Percentiles rank a stretch among this genome's conserved stretches.
phyloP scores from a whole-genome alignment of 1,139 yeast species.

The Suhomyces bolitotheri region DNA sequence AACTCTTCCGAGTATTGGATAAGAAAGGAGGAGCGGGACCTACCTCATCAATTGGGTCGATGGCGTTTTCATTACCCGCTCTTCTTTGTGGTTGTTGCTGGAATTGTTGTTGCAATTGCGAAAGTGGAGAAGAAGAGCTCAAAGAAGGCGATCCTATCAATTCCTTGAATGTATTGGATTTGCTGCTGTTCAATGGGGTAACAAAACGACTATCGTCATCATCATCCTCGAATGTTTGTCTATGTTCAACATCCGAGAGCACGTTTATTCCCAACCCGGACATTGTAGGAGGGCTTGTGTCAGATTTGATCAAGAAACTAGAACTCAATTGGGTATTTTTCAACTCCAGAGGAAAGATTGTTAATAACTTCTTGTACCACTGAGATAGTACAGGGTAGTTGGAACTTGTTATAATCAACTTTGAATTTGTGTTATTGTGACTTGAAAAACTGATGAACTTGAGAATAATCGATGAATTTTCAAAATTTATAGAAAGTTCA shows the following conservation, averaged over 20 bases:
- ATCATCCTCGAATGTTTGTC: constrained; percentile 6
- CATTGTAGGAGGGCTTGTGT: constrained; percentile 23
- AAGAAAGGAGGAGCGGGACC: constrained; percentile 13
- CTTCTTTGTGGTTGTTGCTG: constrained; percentile 10
- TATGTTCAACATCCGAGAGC: constrained; percentile 22
- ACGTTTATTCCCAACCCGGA: constrained; percentile 40
- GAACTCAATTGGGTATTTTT: constrained; percentile 27
- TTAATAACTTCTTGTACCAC: constrained; percentile 33
- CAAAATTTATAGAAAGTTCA: constrained; percentile 27
- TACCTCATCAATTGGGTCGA: constrained; percentile 6
- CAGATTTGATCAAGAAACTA: constrained; percentile 25
- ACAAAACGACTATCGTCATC: constrained; percentile 6
- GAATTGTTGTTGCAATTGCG: constrained; percentile 18
- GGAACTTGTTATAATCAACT: constrained; percentile 16
- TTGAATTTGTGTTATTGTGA: constrained; percentile 3
- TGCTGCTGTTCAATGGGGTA: constrained; percentile 15
- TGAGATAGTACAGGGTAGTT: constrained; percentile 21
- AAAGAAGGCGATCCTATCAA: constrained; percentile 25
- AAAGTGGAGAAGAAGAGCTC: constrained; percentile 18
- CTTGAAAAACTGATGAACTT: constrained; percentile 29
- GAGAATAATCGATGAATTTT: constrained; percentile 25
- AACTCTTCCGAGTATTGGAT: constrained; percentile 11
- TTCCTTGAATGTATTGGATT: constrained; percentile 22
- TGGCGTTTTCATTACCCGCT: not conserved
- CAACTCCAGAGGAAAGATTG: constrained; percentile 34